Evolutionary conservation across 306 rosid species (phyloP), one percentile per base, ranked within the genome.

Genomic region (Fragaria vesca): DNA sequence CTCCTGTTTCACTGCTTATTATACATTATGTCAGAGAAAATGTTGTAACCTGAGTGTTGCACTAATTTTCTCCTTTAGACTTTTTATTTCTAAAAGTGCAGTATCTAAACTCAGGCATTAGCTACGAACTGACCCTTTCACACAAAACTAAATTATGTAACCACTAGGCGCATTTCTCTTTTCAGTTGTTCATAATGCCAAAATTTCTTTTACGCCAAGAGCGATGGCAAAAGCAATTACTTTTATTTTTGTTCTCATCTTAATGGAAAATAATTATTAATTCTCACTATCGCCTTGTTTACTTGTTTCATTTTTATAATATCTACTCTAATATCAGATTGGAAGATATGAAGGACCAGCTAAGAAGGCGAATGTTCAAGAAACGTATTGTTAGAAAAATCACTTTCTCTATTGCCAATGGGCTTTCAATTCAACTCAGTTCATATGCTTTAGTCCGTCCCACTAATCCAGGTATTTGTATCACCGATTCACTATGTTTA

Each of bases 391-490:
- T 92, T 67, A 92, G 75, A 77, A 90, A 80, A 66, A 83, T 90
- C 68, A 89, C 79, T 69, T 92, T 95, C 85, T 83, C 83, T 1
- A 67, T 95, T 60, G 89, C 90, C 74, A 74, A 83, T 82, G 96
- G 92, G 78, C 62, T 92, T 71, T 87, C 97, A 7, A 88, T 95
- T 81, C 91, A 91, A 68, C 84, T 95, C 72, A 87, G 81, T 78
- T 77, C 93, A 42, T 94, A 92, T 86, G 98, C 98, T 78, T 78
- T 94, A 85, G 82, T 92, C 82, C 98, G 97, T 77, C 97, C 89
- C 72, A 87, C 97, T 58, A 71, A 72, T 77, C 97, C 97, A 55
- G 98, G 98, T 87, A 83, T 71, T 73, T 80, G 76, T 69, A 12
- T 28, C 40, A 28, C 67, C 0, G 3, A 13, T 28, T 65, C 55